phyloP scores from a whole-genome alignment of 1,284 basidiomycete species.

The Caloboletus firmus region DNA sequence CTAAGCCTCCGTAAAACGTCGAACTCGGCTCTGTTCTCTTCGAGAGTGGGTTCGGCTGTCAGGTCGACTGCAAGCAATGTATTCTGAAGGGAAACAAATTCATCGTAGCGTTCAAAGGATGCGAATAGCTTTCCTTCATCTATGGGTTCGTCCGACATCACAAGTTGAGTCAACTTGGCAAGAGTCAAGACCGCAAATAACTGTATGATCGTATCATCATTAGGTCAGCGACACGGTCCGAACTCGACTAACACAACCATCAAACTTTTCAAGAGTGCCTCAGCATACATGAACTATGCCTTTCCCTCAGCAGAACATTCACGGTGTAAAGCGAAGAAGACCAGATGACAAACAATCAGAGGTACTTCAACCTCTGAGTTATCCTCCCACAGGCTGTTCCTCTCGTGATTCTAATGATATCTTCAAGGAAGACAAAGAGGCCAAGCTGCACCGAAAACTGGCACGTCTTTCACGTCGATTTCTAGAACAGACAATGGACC shows the following conservation, averaged over 20 bases:
- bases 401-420: conserved; percentile 6
- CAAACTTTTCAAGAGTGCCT: neutral
- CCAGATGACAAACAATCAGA: conserved; percentile 11
- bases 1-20: conserved; percentile 43
- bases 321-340: conserved; percentile 27
- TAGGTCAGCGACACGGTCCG: conserved; percentile 23
- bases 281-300: conserved; percentile 11
- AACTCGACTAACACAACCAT: neutral
- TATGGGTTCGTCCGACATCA: conserved; percentile 38
- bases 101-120: conserved; percentile 61
- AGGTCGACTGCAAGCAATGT: conserved; percentile 54
- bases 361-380: conserved; percentile 6
- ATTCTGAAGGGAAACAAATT: conserved; percentile 56
- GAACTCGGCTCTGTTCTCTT: conserved; percentile 49
- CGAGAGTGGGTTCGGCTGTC: conserved; percentile 43
- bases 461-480: conserved; percentile 39
- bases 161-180: neutral
- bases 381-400: neutral
- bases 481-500: conserved; percentile 4
- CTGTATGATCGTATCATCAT: neutral
- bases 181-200: neutral
- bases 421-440: conserved; percentile 19
- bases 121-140: conserved; percentile 48
- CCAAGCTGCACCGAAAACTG: conserved; percentile 36
- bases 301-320: neutral